phyloP scores from a whole-genome alignment of 768 basidiomycete species.

The Lactarius evosmus region DNA sequence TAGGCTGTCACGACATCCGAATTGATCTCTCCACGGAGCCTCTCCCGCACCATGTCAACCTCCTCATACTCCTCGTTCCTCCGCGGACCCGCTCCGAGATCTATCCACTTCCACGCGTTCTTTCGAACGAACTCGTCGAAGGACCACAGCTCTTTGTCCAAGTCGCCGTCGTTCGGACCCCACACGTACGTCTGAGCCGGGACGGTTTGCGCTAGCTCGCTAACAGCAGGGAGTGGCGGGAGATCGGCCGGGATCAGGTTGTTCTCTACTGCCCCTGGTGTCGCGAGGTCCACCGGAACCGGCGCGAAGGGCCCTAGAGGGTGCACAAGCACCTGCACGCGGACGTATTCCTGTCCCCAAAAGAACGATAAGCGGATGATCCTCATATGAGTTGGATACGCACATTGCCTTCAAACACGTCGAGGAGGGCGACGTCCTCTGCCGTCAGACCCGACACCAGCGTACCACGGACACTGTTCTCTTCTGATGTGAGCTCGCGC shows the following conservation, averaged over 20 bases:
- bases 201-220: slow-evolving; percentile 38
- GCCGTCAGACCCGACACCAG: slow-evolving; percentile 69
- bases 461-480: slow-evolving; percentile 73
- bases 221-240: slow-evolving; percentile 40
- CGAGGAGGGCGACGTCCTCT: slow-evolving; percentile 63
- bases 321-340: slow-evolving; percentile 51
- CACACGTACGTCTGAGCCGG: slow-evolving; percentile 77
- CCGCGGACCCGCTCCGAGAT: slow-evolving; percentile 33
- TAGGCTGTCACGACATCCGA: not conserved
- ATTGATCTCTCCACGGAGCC: not conserved
- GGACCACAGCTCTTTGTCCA: slow-evolving; percentile 70
- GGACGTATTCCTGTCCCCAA: slow-evolving; percentile 63
- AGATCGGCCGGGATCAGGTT: slow-evolving; percentile 40
- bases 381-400: slow-evolving; percentile 30
- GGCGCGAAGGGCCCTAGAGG: slow-evolving; percentile 46
- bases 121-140: slow-evolving; percentile 77
- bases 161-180: slow-evolving; percentile 38
- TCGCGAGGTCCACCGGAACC: slow-evolving; percentile 28
- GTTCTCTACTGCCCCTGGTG: slow-evolving; percentile 30
- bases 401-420: slow-evolving; percentile 81
- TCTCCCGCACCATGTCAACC: slow-evolving; percentile 48
- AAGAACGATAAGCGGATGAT: not conserved
- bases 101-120: slow-evolving; percentile 78
- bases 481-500: slow-evolving; percentile 52
- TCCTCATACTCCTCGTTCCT: slow-evolving; percentile 45